Percentiles rank a stretch among this genome's conserved stretches.
These are phyloP conservation scores for Ilex paraguariensis DNA, from an alignment of 305 asterid genomes.

Conservation along the genomic window DNA sequence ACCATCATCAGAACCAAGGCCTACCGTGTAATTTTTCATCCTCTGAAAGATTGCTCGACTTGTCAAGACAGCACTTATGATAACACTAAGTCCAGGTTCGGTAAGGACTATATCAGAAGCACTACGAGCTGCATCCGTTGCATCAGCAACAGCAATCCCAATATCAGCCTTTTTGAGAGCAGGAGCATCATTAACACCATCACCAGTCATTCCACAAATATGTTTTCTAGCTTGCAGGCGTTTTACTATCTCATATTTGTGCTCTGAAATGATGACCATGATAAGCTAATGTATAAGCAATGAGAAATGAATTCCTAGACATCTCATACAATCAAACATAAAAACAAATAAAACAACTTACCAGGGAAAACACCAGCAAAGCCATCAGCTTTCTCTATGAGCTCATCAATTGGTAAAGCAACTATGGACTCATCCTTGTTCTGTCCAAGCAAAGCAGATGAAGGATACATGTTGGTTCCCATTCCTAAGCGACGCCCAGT, in stretches of 20 bases:
- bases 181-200: slow-evolving; percentile 98
- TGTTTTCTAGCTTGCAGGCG: slow-evolving; percentile 98
- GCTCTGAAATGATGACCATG: slow-evolving; percentile 50
- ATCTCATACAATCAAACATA: no score
- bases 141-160: slow-evolving; percentile 98
- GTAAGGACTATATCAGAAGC: slow-evolving; percentile 99
- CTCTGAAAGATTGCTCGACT: slow-evolving; percentile 98
- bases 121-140: slow-evolving; percentile 99
- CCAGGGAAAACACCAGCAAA: slow-evolving; percentile 99
- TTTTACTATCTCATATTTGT: slow-evolving; percentile 95
- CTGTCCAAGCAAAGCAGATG: slow-evolving; percentile 93
- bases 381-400: slow-evolving; percentile 96
- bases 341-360: slow-evolving; percentile 17
- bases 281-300: slow-evolving; percentile 10
- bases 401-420: slow-evolving; percentile 94
- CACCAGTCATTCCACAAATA: slow-evolving; percentile 99
- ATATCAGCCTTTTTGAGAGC: slow-evolving; percentile 97
- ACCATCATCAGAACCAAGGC: neutral
- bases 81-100: slow-evolving; percentile 97
- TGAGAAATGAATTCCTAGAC: neutral
- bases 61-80: slow-evolving; percentile 94
- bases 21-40: slow-evolving; percentile 99
- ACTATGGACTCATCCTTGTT: slow-evolving; percentile 89
- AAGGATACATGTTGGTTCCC: slow-evolving; percentile 99
- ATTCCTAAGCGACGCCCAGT: slow-evolving; percentile 94